Conservation (phyloP, 495 filamentous ascomycete species). For the Tuber brumale region DNA sequence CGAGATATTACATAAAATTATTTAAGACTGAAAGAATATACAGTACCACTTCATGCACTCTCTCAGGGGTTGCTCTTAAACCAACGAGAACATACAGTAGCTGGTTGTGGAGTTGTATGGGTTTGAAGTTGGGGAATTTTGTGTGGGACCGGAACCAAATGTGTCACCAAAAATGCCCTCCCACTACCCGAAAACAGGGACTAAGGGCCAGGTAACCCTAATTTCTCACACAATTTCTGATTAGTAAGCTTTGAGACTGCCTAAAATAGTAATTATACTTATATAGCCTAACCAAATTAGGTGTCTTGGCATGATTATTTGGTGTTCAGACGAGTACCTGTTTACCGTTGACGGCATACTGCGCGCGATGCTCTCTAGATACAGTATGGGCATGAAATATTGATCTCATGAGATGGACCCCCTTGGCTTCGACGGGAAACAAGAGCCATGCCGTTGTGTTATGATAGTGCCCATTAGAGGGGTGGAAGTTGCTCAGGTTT, state of each 20-base stretch:
- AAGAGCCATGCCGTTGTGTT: not conserved
- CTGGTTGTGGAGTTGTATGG: not conserved
- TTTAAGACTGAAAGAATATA: not conserved
- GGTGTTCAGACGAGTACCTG: too few species aligned
- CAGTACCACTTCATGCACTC: not conserved
- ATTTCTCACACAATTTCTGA: too few species aligned
- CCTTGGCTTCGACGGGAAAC: not conserved
- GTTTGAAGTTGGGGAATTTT: not conserved
- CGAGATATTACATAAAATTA: not conserved
- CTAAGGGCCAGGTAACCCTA: too few species aligned
- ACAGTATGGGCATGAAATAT: not conserved
- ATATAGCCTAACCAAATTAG: too few species aligned
- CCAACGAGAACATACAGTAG: not conserved
- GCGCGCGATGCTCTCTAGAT: not conserved
- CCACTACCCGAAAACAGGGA: not conserved
- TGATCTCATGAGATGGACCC: not conserved
- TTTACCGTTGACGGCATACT: not conserved
- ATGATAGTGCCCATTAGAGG: not conserved
- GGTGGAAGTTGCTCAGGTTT: conserved; percentile 4
- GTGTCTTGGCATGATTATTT: too few species aligned
- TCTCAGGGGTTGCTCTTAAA: not conserved
- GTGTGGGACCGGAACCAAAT: not conserved
- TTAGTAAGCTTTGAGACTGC: too few species aligned
- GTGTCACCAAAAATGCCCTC: not conserved
- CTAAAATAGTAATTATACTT: too few species aligned